Evolutionary conservation across 805 yeast genomes (phyloP).

Genomic region (Starmerella potacharoeniae): DNA sequence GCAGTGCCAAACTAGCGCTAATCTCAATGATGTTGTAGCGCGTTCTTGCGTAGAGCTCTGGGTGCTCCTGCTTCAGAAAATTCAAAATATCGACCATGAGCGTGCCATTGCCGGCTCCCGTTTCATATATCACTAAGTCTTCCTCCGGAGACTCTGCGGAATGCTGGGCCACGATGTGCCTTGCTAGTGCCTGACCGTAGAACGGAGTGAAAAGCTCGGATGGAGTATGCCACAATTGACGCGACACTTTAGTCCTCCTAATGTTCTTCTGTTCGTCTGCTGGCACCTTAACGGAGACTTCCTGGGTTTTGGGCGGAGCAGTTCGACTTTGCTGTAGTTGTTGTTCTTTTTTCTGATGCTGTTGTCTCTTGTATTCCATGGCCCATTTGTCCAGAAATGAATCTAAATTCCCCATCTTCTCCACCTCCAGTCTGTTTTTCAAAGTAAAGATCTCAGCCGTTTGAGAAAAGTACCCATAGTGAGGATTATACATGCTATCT

Average conservation of each 20-base stretch:
- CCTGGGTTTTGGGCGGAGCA: neutral
- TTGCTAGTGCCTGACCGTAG: conserved; percentile 77
- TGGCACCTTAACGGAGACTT: neutral
- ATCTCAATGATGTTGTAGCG: conserved; percentile 65
- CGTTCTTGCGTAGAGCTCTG: conserved; percentile 61
- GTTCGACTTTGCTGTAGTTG: neutral
- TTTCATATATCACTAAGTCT: conserved; percentile 67
- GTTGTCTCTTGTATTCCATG: conserved; percentile 36
- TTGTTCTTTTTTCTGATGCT: neutral
- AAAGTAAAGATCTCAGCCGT: conserved; percentile 70
- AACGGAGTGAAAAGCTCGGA: conserved; percentile 72
- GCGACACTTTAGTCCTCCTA: conserved; percentile 9
- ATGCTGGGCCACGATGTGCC: conserved; percentile 54
- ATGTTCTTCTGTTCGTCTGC: conserved; percentile 7
- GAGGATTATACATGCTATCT: conserved; percentile 69
- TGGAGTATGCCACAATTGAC: conserved; percentile 82
- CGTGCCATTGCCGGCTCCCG: conserved; percentile 88
- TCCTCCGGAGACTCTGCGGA: conserved; percentile 48
- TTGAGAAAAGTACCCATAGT: conserved; percentile 70
- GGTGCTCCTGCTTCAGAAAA: conserved; percentile 48
- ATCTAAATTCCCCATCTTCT: conserved; percentile 47
- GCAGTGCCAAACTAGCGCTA: conserved; percentile 45
- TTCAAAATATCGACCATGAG: conserved; percentile 64
- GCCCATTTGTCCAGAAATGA: conserved; percentile 63
- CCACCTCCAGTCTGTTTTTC: conserved; percentile 43